These are phyloP conservation scores for Fusarium verrucosum DNA, from an alignment of 2,329 filamentous ascomycete species.

Conservation along the genomic window DNA sequence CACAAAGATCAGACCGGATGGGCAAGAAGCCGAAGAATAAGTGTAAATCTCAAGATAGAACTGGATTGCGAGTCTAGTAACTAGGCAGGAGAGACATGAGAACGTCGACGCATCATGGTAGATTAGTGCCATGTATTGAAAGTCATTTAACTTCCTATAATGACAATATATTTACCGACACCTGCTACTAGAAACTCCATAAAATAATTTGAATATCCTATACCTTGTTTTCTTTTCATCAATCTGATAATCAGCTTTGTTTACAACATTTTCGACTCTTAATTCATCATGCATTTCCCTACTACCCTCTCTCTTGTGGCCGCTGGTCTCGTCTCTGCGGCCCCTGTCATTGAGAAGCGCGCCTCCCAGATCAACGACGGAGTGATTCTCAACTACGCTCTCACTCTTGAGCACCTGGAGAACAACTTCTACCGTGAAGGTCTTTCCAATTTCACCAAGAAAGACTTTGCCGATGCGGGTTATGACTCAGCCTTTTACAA, in stretches of 20 bases:
- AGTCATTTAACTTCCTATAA: too few species aligned
- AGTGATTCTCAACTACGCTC: slow-evolving; percentile 58
- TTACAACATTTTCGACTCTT: not conserved
- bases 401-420: slow-evolving; percentile 66
- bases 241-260: not conserved
- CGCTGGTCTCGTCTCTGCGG: slow-evolving; percentile 26
- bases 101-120: not conserved
- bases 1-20: slow-evolving; percentile 5
- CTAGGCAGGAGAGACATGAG: not conserved
- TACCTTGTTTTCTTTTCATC: not conserved
- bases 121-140: too few species aligned
- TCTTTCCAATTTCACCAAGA: slow-evolving; percentile 64
- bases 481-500: slow-evolving; percentile 62
- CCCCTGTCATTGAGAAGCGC: slow-evolving; percentile 26
- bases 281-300: slow-evolving; percentile 29
- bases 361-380: slow-evolving; percentile 28
- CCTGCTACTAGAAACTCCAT: too few species aligned
- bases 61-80: not conserved
- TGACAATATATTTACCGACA: not conserved
- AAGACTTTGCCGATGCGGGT: slow-evolving; percentile 62
- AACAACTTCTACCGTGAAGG: slow-evolving; percentile 70
- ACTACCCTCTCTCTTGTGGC: slow-evolving; percentile 17
- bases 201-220: not conserved
- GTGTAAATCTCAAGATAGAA: not conserved
- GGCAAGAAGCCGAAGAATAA: slow-evolving; percentile 4